phyloP scores from a whole-genome alignment of 1,284 basidiomycete species.

The Inonotus hispidus region DNA sequence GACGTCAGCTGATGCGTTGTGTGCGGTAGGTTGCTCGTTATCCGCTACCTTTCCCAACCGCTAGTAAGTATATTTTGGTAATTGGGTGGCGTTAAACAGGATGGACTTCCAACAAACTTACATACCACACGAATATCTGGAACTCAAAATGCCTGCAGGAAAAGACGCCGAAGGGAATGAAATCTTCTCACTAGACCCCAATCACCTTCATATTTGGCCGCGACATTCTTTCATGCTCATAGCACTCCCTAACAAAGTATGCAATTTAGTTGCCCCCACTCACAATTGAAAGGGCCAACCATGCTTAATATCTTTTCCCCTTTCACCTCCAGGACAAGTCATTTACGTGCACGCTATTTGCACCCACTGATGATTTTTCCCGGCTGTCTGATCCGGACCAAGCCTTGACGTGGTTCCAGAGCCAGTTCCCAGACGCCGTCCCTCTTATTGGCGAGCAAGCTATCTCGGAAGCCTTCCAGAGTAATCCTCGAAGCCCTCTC shows the following conservation, averaged over 20 bases:
- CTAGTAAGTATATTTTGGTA: constrained; percentile 2
- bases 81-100: constrained; percentile 36
- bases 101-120: constrained; percentile 94
- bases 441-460: constrained; percentile 76
- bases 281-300: not conserved
- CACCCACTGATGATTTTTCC: constrained; percentile 77
- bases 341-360: constrained; percentile 92
- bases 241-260: constrained; percentile 92
- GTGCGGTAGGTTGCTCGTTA: constrained; percentile 58
- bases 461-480: constrained; percentile 71
- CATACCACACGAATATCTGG: constrained; percentile 93
- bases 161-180: constrained; percentile 52
- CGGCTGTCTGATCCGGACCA: constrained; percentile 52
- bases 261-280: constrained; percentile 22
- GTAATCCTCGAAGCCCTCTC: constrained; percentile 83
- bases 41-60: not conserved
- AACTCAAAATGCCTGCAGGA: constrained; percentile 90
- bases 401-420: constrained; percentile 74
- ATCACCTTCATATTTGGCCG: constrained; percentile 99
- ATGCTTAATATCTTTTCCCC: constrained; percentile 9
- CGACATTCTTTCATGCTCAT: constrained; percentile 98
- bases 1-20: constrained; percentile 85
- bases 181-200: constrained; percentile 82
- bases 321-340: constrained; percentile 59
- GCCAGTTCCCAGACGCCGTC: constrained; percentile 85